phyloP scores from a whole-genome alignment of 805 yeast genomes.

The Sugiyamaella qingdaonensis region DNA sequence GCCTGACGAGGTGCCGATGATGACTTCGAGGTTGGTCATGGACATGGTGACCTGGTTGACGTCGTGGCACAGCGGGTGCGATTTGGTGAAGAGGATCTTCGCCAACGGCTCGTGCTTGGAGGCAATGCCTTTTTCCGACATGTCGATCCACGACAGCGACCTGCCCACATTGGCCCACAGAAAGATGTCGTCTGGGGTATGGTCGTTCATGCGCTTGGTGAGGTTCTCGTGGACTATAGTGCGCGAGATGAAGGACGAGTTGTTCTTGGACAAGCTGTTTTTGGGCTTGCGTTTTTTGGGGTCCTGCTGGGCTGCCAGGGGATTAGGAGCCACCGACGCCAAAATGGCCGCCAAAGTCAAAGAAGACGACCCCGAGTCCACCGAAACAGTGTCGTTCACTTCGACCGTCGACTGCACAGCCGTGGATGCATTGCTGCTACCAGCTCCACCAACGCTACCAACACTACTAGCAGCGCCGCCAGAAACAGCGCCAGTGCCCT shows the following conservation, averaged over 20 bases:
- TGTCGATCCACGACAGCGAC: slow-evolving; percentile 33
- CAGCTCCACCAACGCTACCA: too few species aligned
- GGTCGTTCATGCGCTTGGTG: slow-evolving; percentile 30
- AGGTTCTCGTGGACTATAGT: slow-evolving; percentile 35
- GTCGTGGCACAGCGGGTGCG: slow-evolving; percentile 39
- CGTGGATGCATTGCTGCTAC: neutral
- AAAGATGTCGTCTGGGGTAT: slow-evolving; percentile 26
- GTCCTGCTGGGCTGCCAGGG: neutral
- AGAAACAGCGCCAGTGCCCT: neutral
- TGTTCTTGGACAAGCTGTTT: slow-evolving; percentile 35
- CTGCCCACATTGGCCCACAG: slow-evolving; percentile 35
- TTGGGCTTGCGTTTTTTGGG: slow-evolving; percentile 30
- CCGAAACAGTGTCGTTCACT: neutral
- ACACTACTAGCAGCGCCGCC: too few species aligned
- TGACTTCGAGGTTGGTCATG: slow-evolving; percentile 41
- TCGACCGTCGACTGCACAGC: neutral
- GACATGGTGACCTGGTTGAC: slow-evolving; percentile 32
- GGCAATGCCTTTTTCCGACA: slow-evolving; percentile 10
- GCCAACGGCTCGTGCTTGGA: slow-evolving; percentile 35
- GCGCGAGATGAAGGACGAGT: slow-evolving; percentile 36
- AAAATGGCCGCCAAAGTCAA: neutral
- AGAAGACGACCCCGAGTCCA: slow-evolving; percentile 7
- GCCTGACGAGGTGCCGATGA: slow-evolving; percentile 64
- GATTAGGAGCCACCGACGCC: neutral
- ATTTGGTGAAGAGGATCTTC: slow-evolving; percentile 36